Percentiles rank a stretch among this genome's conserved stretches.
These are phyloP conservation scores for Fusarium newnesense DNA, from an alignment of 2,329 filamentous ascomycete species.

Conservation along the genomic window DNA sequence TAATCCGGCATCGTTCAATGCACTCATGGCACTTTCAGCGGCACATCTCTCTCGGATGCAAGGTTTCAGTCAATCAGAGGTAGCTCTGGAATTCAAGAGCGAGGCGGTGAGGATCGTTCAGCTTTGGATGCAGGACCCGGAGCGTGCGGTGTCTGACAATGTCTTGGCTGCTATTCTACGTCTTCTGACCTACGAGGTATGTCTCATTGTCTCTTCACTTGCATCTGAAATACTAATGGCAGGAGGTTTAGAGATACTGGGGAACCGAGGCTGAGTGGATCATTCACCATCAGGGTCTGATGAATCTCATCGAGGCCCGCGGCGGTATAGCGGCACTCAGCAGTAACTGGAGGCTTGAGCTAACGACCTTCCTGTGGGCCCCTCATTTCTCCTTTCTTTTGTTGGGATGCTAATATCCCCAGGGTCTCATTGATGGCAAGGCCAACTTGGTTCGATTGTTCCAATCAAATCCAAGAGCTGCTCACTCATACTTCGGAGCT, in stretches of 20 bases:
- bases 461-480: slow-evolving; percentile 7
- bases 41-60: slow-evolving; percentile 51
- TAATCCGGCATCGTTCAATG: slow-evolving; percentile 53
- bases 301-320: not conserved
- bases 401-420: not conserved
- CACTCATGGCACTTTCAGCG: slow-evolving; percentile 54
- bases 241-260: not conserved
- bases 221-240: not conserved
- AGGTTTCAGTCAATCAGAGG: slow-evolving; percentile 38
- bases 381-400: not conserved
- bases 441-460: slow-evolving; percentile 12
- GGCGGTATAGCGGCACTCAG: not conserved
- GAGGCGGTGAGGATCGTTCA: slow-evolving; percentile 50
- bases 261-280: slow-evolving; percentile 9
- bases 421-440: slow-evolving; percentile 4
- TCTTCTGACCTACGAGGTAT: slow-evolving; percentile 1
- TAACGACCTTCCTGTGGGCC: slow-evolving; percentile 2
- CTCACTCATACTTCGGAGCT: not conserved
- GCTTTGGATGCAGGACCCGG: slow-evolving; percentile 46
- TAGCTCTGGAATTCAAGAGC: slow-evolving; percentile 47
- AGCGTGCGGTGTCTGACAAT: slow-evolving; percentile 47
- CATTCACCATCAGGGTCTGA: slow-evolving; percentile 8
- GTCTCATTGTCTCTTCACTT: not conserved
- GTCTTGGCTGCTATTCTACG: slow-evolving; percentile 2
- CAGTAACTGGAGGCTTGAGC: slow-evolving; percentile 9